Evolutionary conservation across 169 alveolate genomes (phyloP).

Genomic region (Amoebophrya sp.): DNA sequence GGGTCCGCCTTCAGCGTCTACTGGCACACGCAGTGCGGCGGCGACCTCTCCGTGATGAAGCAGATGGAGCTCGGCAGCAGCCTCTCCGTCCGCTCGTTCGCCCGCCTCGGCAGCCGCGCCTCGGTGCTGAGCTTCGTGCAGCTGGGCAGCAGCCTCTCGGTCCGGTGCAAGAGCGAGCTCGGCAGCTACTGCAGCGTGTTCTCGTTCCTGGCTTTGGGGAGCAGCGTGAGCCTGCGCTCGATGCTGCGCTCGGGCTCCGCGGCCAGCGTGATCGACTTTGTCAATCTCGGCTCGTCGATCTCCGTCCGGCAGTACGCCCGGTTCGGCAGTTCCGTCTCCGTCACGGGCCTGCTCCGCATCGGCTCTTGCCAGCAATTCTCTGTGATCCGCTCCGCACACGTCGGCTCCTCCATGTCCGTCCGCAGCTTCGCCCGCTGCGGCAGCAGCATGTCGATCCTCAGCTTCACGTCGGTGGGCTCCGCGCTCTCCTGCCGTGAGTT

Average conservation of each 20-base stretch:
- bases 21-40: too few species aligned
- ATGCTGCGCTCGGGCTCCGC: neutral
- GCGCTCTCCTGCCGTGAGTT: neutral
- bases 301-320: neutral
- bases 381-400: neutral
- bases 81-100: neutral
- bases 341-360: neutral
- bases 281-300: neutral
- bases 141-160: constrained; percentile 4
- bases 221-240: neutral
- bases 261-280: neutral
- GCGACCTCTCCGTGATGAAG: neutral
- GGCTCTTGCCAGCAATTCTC: neutral
- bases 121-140: neutral
- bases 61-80: neutral
- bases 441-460: neutral
- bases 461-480: neutral
- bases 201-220: neutral
- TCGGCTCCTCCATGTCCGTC: too few species aligned
- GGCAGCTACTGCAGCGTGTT: neutral
- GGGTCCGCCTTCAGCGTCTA: neutral
- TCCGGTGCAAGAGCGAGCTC: neutral
- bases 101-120: neutral
- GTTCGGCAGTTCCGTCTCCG: neutral
- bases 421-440: neutral